Evolutionary conservation across 2,329 filamentous ascomycete species (phyloP), one percentile per base, ranked within the genome.

Genomic region (Penicillium glabrum): DNA sequence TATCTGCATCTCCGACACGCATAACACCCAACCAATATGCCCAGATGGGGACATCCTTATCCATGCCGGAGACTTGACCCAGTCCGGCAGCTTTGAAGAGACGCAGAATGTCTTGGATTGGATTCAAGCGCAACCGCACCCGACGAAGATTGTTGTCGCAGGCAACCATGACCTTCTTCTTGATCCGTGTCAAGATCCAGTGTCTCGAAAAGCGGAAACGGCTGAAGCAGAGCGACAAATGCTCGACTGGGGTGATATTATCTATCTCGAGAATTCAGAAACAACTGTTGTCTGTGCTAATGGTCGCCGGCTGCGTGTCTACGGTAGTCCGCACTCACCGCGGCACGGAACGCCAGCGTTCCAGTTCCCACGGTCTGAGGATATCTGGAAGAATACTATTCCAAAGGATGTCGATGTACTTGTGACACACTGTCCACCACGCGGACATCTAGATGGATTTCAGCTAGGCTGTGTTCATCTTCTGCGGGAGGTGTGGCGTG

Each of bases 21-120:
- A 80, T 65, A 77, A 75, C 58, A 61, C 59, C 16, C 68, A 70
- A 10, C 74, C 72, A 4, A 50, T 54, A 1, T 57, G 82, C 9
- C 78, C 78, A 1, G 37, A 59, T 3, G 79, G 76, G 1, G 79
- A 82, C 58, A 64, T 82, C 2, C 71, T 82, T 14, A 70, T 82
- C 49, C 79, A 82, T 56, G 77, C 79, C 0, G 80, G 80, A 21
- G 79, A 82, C 57, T 69, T 82, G n/a, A 80, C 77, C 0, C 67
- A 78, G 50, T 69, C 70, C n/a, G 79, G 78, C n/a, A 74, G 77
- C 0, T 68, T 74, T 21, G 61, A 67, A 5, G 79, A 81, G 58
- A 60, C 81, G 0, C 65, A 76, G 46, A 68, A 69, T 2, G 61
- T 72, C 11, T 58, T 81, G 10, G 53, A 63, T n/a, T 83, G 80